A percentile compares a stretch with the other conserved stretches of the same genome.
Conservation (phyloP, 768 basidiomycete genomes). For the Podaxis pistillaris region DNA sequence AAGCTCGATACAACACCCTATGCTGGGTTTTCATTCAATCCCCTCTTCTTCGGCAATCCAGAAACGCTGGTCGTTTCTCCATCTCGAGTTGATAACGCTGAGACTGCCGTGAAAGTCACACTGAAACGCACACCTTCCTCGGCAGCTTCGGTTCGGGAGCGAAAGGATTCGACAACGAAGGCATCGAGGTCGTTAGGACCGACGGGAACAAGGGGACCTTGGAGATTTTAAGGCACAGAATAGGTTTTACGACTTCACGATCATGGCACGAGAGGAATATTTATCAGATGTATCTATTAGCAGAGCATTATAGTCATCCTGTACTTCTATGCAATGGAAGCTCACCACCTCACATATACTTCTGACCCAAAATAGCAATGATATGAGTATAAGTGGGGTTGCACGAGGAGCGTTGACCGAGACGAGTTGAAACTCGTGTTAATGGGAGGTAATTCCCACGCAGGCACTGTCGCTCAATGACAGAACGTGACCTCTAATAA, state of each 20-base stretch:
- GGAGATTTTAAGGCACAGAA: constrained; percentile 7
- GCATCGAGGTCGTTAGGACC: constrained; percentile 7
- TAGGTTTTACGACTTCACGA: not conserved
- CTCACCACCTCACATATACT: not conserved
- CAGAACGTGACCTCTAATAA: too few relatives aligned
- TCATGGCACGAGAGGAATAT: not conserved
- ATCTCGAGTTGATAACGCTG: constrained; percentile 1
- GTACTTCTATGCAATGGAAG: not conserved
- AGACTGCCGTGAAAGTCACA: constrained; percentile 1
- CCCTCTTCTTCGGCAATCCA: constrained; percentile 31
- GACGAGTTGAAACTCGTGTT: too few relatives aligned
- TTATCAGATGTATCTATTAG: constrained; percentile 4
- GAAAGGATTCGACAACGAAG: constrained; percentile 6
- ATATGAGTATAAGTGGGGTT: not conserved
- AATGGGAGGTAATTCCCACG: too few relatives aligned
- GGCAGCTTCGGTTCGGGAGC: not conserved
- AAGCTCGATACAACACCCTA: constrained; percentile 27
- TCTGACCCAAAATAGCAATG: not conserved
- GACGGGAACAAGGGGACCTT: constrained; percentile 8
- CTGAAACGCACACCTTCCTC: constrained; percentile 1
- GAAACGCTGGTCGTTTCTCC: constrained; percentile 17
- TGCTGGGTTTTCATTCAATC: constrained; percentile 37
- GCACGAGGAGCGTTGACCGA: too few relatives aligned
- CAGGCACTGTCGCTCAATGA: too few relatives aligned
- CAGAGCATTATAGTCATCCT: constrained; percentile 10